Conservation (phyloP, 495 filamentous ascomycete genomes). For the Oleoguttula mirabilis region DNA sequence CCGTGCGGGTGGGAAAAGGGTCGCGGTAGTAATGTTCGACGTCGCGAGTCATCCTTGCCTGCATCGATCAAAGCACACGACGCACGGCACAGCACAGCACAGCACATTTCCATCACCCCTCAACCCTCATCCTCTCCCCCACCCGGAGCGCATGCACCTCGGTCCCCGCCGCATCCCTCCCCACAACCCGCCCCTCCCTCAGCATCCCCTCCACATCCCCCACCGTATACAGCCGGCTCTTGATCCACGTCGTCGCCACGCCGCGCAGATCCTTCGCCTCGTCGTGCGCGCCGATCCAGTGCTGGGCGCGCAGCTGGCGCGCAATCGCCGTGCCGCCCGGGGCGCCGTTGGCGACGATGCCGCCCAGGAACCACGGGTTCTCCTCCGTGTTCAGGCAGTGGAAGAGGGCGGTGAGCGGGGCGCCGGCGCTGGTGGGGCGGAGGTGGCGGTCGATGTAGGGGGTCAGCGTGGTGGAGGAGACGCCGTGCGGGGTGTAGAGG, state of each 20-base stretch:
- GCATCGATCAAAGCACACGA: no score
- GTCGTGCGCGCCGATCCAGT: slow-evolving; percentile 57
- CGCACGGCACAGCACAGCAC: no score
- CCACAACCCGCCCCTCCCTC: slow-evolving; percentile 5
- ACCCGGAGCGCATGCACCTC: slow-evolving; percentile 4
- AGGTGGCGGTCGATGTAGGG: slow-evolving; percentile 47
- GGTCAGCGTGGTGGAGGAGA: slow-evolving; percentile 36
- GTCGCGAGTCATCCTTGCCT: no score
- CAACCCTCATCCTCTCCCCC: slow-evolving; percentile 12
- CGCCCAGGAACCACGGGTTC: slow-evolving; percentile 56
- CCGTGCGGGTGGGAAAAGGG: no score
- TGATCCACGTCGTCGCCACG: slow-evolving; percentile 37
- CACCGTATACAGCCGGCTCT: slow-evolving; percentile 32
- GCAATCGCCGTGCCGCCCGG: slow-evolving; percentile 48
- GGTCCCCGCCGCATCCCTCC: background rate
- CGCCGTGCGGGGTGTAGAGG: slow-evolving; percentile 51
- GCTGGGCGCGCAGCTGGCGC: slow-evolving; percentile 37
- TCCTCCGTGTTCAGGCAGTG: slow-evolving; percentile 49
- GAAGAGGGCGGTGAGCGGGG: slow-evolving; percentile 47
- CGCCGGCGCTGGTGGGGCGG: slow-evolving; percentile 40
- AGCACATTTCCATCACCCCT: slow-evolving; percentile 6
- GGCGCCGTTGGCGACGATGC: slow-evolving; percentile 46
- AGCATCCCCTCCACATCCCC: slow-evolving; percentile 37
- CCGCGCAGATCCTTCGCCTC: slow-evolving; percentile 49
- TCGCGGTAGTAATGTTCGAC: no score